Percentiles rank a stretch among this genome's conserved stretches.
Conservation (phyloP, 2,329 filamentous ascomycete species). For the Cladosporium oxysporum region DNA sequence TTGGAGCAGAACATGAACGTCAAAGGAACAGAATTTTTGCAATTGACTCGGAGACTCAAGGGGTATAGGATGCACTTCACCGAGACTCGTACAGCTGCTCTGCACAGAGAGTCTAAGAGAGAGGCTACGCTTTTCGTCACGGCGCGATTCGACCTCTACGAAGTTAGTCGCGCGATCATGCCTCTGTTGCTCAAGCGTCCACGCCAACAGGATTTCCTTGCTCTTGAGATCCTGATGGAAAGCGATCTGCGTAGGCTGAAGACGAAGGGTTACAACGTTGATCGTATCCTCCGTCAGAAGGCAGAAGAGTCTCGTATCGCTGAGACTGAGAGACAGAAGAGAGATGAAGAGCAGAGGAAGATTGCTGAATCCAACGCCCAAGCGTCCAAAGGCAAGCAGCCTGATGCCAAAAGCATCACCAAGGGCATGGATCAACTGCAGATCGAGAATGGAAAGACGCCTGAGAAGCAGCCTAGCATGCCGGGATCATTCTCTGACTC, state of each 20-base stretch:
- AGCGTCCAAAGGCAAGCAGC: slow-evolving; percentile 9
- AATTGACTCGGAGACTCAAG: slow-evolving; percentile 73
- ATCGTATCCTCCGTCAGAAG: slow-evolving; percentile 86
- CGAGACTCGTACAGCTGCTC: slow-evolving; percentile 75
- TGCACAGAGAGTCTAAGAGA: slow-evolving; percentile 55
- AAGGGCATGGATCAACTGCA: slow-evolving; percentile 13
- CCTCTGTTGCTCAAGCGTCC: slow-evolving; percentile 77
- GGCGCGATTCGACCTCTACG: slow-evolving; percentile 78
- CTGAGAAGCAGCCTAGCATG: slow-evolving; percentile 53
- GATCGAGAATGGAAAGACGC: slow-evolving; percentile 14
- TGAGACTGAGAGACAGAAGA: slow-evolving; percentile 73
- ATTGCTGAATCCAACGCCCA: slow-evolving; percentile 37
- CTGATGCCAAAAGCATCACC: slow-evolving; percentile 2
- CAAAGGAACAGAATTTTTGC: slow-evolving; percentile 74
- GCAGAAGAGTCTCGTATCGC: slow-evolving; percentile 84
- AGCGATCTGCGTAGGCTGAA: slow-evolving; percentile 80
- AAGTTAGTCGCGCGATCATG: slow-evolving; percentile 86
- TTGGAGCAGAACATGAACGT: slow-evolving; percentile 82
- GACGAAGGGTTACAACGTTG: slow-evolving; percentile 91
- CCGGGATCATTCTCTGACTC: slow-evolving; percentile 72
- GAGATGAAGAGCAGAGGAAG: slow-evolving; percentile 59
- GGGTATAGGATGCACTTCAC: slow-evolving; percentile 69
- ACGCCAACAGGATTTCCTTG: slow-evolving; percentile 84
- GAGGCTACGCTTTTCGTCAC: slow-evolving; percentile 76
- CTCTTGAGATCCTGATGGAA: slow-evolving; percentile 87